Evolutionary conservation across 345 rosid genomes (phyloP), one percentile per base, ranked within the genome.

Genomic region (Populus alba): DNA sequence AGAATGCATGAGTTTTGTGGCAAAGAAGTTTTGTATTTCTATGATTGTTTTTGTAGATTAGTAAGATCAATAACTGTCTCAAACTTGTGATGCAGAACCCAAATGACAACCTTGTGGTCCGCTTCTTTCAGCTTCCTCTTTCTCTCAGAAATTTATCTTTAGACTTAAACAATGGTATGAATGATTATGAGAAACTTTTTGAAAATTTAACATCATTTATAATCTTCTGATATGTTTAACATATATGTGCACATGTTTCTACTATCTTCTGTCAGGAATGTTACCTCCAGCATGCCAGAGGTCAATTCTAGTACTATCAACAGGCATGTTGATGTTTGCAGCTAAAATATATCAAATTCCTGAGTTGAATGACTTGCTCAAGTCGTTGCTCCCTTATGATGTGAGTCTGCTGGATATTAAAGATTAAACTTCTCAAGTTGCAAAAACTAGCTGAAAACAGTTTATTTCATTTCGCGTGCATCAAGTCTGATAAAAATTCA

Each of bases 101-200:
- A 35, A 89, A 86, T 79, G 91, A 84, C 57, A 88, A 80, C 83
- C 85, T 89, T 71, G 87, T 92, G 66, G 81, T 86, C 33, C 83
- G 92, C 73, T 87, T 87, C 89, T 97, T 97, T 83, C 99, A 97
- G 88, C 97, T 92, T 78, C 84, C 92, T 27, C 82, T 92, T 75
- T 92, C 97, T 31, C 89, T 97, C 35, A 87, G 87, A 85, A 89
- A 83, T 55, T 71, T 86, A 53, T 84, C 90, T 61, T 78, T 92
- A 83, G 93, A 89, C 53, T 81, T 85, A 18, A 85, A 82, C 68
- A 86, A 83, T 41, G 97, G 99, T 96, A 91, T 61, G 81, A 66
- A 31, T 75, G 23, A 47, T 77, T 73, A 71, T 68, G 76, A 77
- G 78, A 76, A 75, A 57, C 62, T 49, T 68, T 62, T 76, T 66